Conservation (phyloP, 495 filamentous ascomycete species). For the Neurospora sp. region DNA sequence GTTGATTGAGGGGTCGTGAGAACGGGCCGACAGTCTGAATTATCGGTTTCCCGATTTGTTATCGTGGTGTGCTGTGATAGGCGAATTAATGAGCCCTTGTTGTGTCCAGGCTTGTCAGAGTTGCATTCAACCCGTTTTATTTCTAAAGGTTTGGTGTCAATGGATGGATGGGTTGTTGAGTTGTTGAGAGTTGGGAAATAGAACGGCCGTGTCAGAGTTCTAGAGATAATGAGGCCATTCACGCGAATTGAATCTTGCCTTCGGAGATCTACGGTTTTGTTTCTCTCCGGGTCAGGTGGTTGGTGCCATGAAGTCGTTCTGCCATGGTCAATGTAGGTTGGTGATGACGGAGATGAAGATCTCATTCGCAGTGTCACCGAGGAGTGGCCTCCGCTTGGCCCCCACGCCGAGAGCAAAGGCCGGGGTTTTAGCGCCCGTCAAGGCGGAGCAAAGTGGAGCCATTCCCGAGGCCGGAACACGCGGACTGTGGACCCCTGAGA, state of each 20-base stretch:
- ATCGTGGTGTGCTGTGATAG: not conserved
- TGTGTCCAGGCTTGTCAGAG: not conserved
- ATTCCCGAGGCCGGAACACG: not conserved
- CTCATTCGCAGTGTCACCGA: not conserved
- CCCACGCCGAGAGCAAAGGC: not conserved
- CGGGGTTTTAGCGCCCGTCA: not conserved
- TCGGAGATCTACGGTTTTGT: not conserved
- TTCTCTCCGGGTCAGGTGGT: not conserved
- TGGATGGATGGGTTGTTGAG: not conserved
- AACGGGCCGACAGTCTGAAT: not conserved
- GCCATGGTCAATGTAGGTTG: not conserved
- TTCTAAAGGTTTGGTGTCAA: not conserved
- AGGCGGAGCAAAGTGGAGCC: not conserved
- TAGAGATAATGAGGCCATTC: not conserved
- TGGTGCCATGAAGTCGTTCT: not conserved
- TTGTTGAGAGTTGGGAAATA: not conserved
- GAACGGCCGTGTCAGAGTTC: not conserved
- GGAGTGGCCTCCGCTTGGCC: not conserved
- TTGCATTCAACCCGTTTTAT: not conserved
- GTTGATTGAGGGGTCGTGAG: not conserved
- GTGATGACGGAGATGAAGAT: not conserved
- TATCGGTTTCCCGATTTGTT: not conserved
- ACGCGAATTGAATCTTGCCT: not conserved
- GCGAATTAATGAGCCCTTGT: not conserved
- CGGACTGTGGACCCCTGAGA: not conserved